A percentile compares a stretch with the other conserved stretches of the same genome.
These are phyloP conservation scores for Tolypocladium cylindrosporum DNA, from an alignment of 2,329 filamentous ascomycete species.

Conservation along the genomic window DNA sequence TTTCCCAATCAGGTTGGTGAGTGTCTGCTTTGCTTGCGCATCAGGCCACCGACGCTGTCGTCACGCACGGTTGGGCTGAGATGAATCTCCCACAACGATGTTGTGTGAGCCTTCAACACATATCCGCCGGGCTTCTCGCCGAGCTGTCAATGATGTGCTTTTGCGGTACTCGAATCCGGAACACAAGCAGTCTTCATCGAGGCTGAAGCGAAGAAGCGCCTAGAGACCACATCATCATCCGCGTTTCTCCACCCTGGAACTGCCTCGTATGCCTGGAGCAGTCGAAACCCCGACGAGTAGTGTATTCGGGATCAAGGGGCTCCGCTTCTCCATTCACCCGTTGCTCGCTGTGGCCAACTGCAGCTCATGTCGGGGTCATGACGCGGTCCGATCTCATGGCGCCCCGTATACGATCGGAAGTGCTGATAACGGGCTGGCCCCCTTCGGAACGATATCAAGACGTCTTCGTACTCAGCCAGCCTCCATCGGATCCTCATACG, in stretches of 20 bases:
- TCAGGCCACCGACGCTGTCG: slow-evolving; percentile 1
- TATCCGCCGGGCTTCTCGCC: neutral
- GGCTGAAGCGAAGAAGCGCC: neutral
- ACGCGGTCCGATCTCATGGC: neutral
- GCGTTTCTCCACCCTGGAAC: neutral
- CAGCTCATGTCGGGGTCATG: neutral
- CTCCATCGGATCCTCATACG: neutral
- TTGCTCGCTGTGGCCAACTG: neutral
- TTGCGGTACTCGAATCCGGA: neutral
- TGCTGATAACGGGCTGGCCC: neutral
- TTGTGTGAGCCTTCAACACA: neutral
- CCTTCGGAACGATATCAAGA: neutral
- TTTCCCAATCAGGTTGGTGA: slow-evolving; percentile 16
- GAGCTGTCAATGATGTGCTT: neutral
- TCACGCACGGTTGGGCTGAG: neutral
- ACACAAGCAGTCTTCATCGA: neutral
- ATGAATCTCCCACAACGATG: neutral
- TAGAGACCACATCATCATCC: neutral
- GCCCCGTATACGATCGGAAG: neutral
- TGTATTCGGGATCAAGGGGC: neutral
- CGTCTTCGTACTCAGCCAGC: neutral
- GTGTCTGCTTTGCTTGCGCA: neutral
- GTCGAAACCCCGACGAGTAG: neutral
- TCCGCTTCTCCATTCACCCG: neutral
- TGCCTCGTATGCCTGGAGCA: too few relatives aligned